Evolutionary conservation across 176 grass and related monocot species (phyloP).

Genomic region (Zizania latifolia): DNA sequence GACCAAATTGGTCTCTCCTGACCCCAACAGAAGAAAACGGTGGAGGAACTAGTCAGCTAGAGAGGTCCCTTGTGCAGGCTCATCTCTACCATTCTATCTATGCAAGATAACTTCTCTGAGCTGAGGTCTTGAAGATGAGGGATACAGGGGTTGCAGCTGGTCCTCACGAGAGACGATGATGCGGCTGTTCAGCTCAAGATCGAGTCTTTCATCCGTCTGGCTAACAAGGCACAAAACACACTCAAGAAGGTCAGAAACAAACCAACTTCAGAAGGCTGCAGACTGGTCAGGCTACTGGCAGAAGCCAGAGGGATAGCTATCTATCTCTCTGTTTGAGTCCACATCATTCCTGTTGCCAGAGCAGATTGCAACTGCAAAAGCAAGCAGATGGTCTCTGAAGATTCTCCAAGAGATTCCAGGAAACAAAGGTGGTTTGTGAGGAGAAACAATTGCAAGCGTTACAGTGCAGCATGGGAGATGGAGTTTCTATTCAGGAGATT

Average conservation of each 20-base stretch:
- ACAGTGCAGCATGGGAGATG: conserved; percentile 6
- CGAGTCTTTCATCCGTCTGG: conserved; percentile 2
- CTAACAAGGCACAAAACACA: conserved; percentile 27
- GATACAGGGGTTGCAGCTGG: conserved; percentile 16
- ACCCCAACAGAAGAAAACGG: conserved; percentile 9
- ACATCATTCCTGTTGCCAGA: neutral
- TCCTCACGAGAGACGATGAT: conserved; percentile 26
- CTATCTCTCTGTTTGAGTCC: neutral
- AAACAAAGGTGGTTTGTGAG: neutral
- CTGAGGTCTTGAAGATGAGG: conserved; percentile 34
- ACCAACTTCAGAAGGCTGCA: neutral
- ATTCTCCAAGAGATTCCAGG: conserved; percentile 6
- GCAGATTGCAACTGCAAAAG: neutral
- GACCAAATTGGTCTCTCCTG: conserved; percentile 25
- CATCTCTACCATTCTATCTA: conserved; percentile 23
- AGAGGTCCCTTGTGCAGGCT: conserved; percentile 30
- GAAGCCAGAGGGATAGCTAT: neutral
- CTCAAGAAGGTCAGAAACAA: conserved; percentile 25
- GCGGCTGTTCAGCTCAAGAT: conserved; percentile 3
- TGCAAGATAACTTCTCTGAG: conserved; percentile 15
- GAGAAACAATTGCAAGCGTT: conserved; percentile 8
- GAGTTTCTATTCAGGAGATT: neutral
- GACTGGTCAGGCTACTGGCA: neutral
- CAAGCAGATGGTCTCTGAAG: conserved; percentile 1
- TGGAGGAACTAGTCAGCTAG: conserved; percentile 39